Conservation (phyloP, 2,329 filamentous ascomycete species). For the Teratosphaeriaceae sp. region DNA sequence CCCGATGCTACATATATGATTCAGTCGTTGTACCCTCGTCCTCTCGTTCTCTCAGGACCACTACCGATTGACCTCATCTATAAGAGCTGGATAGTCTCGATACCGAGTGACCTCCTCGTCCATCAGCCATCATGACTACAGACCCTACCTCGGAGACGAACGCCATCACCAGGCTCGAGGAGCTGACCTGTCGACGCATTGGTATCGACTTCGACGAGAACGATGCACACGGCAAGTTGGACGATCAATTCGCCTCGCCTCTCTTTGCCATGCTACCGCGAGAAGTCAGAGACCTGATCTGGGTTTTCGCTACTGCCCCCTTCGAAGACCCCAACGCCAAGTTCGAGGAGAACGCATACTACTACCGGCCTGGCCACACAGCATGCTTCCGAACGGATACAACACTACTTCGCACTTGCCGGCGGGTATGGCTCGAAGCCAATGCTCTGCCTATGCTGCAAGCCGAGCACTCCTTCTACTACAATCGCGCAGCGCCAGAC, state of each 20-base stretch:
- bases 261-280: constrained; percentile 21
- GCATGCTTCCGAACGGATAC: constrained; percentile 18
- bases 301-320: constrained; percentile 27
- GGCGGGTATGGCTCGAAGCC: constrained; percentile 30
- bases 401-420: constrained; percentile 30
- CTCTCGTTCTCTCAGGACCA: no score
- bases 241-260: constrained; percentile 11
- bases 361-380: constrained; percentile 29
- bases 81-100: no score
- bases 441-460: constrained; percentile 24
- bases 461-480: constrained; percentile 24
- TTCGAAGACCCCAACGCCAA: constrained; percentile 18
- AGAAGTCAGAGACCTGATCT: constrained; percentile 33
- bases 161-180: constrained; percentile 1
- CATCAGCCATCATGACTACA: not conserved
- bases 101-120: no score
- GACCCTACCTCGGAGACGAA: not conserved
- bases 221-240: constrained; percentile 4
- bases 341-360: constrained; percentile 23
- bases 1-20: no score
- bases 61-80: no score
- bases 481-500: constrained; percentile 10
- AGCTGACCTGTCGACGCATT: not conserved
- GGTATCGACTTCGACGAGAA: constrained; percentile 3
- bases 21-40: no score